A percentile compares a stretch with the other conserved stretches of the same genome.
These are phyloP conservation scores for Apophysomyces trapeziformis DNA, from an alignment of 371 early-diverging fungal genomes.

Conservation along the genomic window DNA sequence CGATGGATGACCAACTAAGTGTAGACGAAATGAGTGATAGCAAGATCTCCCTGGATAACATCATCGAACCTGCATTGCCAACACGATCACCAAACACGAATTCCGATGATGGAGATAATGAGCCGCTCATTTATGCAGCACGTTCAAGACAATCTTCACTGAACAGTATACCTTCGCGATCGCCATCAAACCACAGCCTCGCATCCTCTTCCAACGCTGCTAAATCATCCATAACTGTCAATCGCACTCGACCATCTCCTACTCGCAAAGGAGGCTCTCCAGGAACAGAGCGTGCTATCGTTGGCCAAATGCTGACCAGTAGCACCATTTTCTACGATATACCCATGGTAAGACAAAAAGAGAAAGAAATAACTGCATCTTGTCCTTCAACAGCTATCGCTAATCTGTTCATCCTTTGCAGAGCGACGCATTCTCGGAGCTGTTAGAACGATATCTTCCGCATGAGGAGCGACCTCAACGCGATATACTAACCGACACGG, in stretches of 20 bases:
- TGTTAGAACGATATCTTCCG: slow-evolving; percentile 57
- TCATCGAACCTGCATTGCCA: background rate
- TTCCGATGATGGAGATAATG: slow-evolving; percentile 7
- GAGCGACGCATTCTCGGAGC: slow-evolving; percentile 60
- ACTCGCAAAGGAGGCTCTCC: background rate
- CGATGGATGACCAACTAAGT: slow-evolving; percentile 8
- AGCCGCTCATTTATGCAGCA: slow-evolving; percentile 3
- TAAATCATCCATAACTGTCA: background rate
- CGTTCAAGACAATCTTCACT: background rate
- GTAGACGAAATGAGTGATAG: slow-evolving; percentile 1
- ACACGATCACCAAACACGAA: background rate
- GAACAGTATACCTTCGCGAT: slow-evolving; percentile 9
- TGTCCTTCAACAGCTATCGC: background rate
- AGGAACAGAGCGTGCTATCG: slow-evolving; percentile 4
- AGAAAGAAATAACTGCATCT: background rate
- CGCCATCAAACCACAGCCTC: slow-evolving; percentile 2
- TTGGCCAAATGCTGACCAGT: slow-evolving; percentile 40
- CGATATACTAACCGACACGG: slow-evolving; percentile 34
- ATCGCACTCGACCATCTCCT: background rate
- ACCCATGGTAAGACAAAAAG: slow-evolving; percentile 42
- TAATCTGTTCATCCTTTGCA: slow-evolving; percentile 16
- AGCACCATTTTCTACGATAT: slow-evolving; percentile 62
- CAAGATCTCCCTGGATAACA: slow-evolving; percentile 3
- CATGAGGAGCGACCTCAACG: slow-evolving; percentile 55
- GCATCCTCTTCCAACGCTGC: slow-evolving; percentile 4